Evolutionary conservation across 1,139 yeast species (phyloP).

Genomic region (Spathaspora sp.): DNA sequence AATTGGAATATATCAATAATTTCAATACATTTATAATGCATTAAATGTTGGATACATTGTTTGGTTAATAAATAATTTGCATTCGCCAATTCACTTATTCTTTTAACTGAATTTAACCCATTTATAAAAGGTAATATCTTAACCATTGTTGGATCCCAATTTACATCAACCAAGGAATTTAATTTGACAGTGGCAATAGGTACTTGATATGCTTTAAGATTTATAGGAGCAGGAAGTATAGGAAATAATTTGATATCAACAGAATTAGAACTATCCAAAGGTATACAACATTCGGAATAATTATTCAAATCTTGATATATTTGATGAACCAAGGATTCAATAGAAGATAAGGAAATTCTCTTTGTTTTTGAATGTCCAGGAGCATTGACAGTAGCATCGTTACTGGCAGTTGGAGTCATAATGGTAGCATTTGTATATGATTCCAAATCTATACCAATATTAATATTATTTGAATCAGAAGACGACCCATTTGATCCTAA

Average conservation of each 20-base stretch:
- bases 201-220: slow-evolving; percentile 72
- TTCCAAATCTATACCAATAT: slow-evolving; percentile 8
- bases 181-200: slow-evolving; percentile 83
- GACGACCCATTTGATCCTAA: slow-evolving; percentile 1
- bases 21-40: slow-evolving; percentile 84
- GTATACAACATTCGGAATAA: slow-evolving; percentile 93
- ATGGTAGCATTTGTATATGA: slow-evolving; percentile 4
- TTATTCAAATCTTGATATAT: slow-evolving; percentile 90
- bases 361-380: slow-evolving; percentile 46
- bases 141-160: slow-evolving; percentile 97
- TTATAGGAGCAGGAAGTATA: slow-evolving; percentile 79
- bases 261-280: slow-evolving; percentile 85
- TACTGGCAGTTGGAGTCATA: neutral
- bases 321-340: slow-evolving; percentile 82
- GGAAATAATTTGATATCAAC: slow-evolving; percentile 93
- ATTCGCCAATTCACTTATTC: slow-evolving; percentile 76
- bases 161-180: slow-evolving; percentile 71
- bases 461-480: slow-evolving; percentile 2
- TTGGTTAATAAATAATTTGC: slow-evolving; percentile 78
- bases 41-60: slow-evolving; percentile 86
- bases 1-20: slow-evolving; percentile 88
- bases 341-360: slow-evolving; percentile 53
- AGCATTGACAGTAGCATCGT: slow-evolving; percentile 17
- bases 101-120: slow-evolving; percentile 80
- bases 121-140: slow-evolving; percentile 82